Evolutionary conservation across 2,329 filamentous ascomycete species (phyloP), one percentile per base, ranked within the genome.

Genomic region (Pseudovirgaria hyperparasitica): DNA sequence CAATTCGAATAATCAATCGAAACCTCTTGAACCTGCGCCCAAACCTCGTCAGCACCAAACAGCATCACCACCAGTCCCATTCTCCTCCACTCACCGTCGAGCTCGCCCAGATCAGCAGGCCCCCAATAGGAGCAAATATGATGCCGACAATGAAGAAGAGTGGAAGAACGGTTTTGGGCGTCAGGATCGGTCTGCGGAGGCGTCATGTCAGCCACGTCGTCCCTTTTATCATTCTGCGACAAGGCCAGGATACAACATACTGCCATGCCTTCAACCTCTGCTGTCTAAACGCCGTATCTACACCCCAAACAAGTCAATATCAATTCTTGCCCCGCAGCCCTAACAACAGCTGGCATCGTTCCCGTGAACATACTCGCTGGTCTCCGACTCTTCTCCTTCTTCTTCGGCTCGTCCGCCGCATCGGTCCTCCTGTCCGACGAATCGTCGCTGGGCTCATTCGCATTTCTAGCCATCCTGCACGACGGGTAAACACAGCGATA

Each of bases 221-320:
- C 12, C 16, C 19, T 9, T 24, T 19, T 15, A 19, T 22, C n/a
- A 25, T 26, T 19, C 18, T 24, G 8, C n/a, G 19, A 15, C 13
- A 25, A 29, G 16, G 13, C 9, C 15, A 22, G 28, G 29, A 31
- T 27, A 40, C 23, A 28, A 71, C 84, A 58, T 66, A 92, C 79
- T 98, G 90, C 90, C 90, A 98, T 63, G 90, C 90, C 62, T 96
- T 94, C 56, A 98, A 62, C 51, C 90, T 76, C 59, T 98, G 90
- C 54, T 98, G 90, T 45, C 90, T 73, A 54, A 96, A 98, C 8
- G 90, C 90, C 33, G 87, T 96, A 62, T 96, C 84, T 92, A 48
- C 7, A 17, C 11, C n/a, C n/a, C n/a, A n/a, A n/a, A 16, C 12
- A 23, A 14, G 27, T 53, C 36, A 52, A 42, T 32, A 37, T 30